Conservation (phyloP, 2,329 filamentous ascomycete genomes). For the Colletotrichum nymphaeae region DNA sequence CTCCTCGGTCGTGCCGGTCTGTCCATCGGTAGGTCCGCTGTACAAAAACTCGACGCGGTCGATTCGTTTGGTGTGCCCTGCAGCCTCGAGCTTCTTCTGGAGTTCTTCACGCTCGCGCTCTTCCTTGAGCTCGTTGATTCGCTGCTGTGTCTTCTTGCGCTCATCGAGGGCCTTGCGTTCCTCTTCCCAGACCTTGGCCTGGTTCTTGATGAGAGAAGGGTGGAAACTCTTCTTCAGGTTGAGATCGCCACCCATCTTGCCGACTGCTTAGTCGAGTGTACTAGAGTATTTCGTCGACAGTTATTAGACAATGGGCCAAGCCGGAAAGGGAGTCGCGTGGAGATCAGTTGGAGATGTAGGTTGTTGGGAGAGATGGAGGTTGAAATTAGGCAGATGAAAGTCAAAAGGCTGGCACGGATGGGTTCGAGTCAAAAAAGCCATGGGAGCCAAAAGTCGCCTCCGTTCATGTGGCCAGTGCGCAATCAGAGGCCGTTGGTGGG, state of each 20-base stretch:
- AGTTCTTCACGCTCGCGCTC: conserved; percentile 94
- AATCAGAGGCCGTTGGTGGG: neutral
- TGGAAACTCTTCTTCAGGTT: conserved; percentile 98
- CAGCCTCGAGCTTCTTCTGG: conserved; percentile 87
- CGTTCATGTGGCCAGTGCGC: conserved; percentile 19
- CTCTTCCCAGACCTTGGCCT: conserved; percentile 89
- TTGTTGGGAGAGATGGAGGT: neutral
- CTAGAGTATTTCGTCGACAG: neutral
- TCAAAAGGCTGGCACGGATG: neutral
- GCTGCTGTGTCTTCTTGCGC: conserved; percentile 91
- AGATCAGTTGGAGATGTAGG: neutral
- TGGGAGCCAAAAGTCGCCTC: conserved; percentile 23
- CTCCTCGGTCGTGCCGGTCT: conserved; percentile 84
- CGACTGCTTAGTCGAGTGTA: conserved; percentile 31
- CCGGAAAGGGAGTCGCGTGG: neutral
- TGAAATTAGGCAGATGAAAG: neutral
- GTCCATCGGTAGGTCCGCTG: conserved; percentile 82
- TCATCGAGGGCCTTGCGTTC: conserved; percentile 94
- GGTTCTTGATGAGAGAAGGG: conserved; percentile 89
- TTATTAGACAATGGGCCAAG: neutral
- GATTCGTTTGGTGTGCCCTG: conserved; percentile 82
- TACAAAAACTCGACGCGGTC: conserved; percentile 99
- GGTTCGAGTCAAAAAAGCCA: neutral
- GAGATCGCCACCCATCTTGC: conserved; percentile 90
- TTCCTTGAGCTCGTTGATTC: conserved; percentile 92